Conservation (phyloP, 306 rosid species). For the Prunus fruticosa region DNA sequence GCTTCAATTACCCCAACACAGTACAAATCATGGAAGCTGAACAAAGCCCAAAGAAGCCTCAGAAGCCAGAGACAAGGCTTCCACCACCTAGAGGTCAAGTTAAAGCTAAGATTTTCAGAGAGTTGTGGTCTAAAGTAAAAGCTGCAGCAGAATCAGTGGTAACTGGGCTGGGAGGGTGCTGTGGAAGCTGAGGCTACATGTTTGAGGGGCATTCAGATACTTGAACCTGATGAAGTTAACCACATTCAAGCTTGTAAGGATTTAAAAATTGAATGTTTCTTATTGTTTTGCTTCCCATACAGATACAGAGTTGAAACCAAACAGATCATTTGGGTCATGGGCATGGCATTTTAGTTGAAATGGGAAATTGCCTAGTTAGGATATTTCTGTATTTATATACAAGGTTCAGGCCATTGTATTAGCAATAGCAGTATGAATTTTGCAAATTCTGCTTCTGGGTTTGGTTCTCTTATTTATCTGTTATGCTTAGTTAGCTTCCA, state of each 20-base stretch:
- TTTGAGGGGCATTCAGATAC: background rate
- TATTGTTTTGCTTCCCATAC: too few relatives aligned
- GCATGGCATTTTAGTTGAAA: background rate
- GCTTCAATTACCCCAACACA: background rate
- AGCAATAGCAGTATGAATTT: background rate
- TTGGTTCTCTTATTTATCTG: background rate
- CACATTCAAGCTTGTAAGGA: too few relatives aligned
- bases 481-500: background rate
- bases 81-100: constrained; percentile 31
- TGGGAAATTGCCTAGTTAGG: background rate
- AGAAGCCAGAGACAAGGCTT: background rate
- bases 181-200: background rate
- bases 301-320: background rate
- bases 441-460: background rate
- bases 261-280: too few relatives aligned
- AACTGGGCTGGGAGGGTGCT: background rate
- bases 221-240: background rate
- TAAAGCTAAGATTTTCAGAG: constrained; percentile 9
- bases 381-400: background rate
- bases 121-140: background rate
- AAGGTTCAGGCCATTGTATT: background rate
- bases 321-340: background rate
- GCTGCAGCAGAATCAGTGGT: background rate
- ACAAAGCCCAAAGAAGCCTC: constrained; percentile 5
- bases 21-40: constrained; percentile 8